Evolutionary conservation across 805 yeast genomes (phyloP).

Genomic region (Yarrowia yakushimensis): DNA sequence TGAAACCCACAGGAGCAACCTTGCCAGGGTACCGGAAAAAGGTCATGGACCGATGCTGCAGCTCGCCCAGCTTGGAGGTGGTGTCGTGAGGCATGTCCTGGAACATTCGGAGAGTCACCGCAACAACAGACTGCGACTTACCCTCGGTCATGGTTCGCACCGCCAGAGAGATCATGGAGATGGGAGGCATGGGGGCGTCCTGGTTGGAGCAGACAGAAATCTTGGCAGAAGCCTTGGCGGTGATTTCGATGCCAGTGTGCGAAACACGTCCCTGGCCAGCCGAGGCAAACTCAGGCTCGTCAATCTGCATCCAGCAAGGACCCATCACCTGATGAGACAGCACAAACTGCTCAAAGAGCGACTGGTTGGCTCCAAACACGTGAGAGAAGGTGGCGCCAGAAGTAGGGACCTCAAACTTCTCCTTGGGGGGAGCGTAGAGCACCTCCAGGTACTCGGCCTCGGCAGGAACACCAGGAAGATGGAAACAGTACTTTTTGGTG

Average conservation of each 20-base stretch:
- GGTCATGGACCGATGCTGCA: slow-evolving; percentile 43
- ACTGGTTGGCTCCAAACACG: slow-evolving; percentile 74
- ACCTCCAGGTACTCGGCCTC: slow-evolving; percentile 78
- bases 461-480: slow-evolving; percentile 70
- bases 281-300: slow-evolving; percentile 52
- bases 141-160: slow-evolving; percentile 74
- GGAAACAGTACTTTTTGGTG: slow-evolving; percentile 82
- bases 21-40: slow-evolving; percentile 69
- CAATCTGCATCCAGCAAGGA: slow-evolving; percentile 90
- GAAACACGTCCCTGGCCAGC: not conserved
- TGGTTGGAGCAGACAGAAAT: slow-evolving; percentile 29
- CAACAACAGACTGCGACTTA: slow-evolving; percentile 81
- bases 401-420: slow-evolving; percentile 47
- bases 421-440: slow-evolving; percentile 44
- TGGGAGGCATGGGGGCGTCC: slow-evolving; percentile 51
- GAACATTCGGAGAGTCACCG: slow-evolving; percentile 74
- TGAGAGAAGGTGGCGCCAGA: slow-evolving; percentile 68
- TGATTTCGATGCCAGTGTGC: not conserved
- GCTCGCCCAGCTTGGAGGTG: slow-evolving; percentile 57
- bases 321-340: slow-evolving; percentile 86
- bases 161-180: slow-evolving; percentile 70
- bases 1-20: slow-evolving; percentile 72
- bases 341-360: slow-evolving; percentile 81
- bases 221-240: slow-evolving; percentile 12
- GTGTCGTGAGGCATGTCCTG: slow-evolving; percentile 69